Percentiles rank a stretch among this genome's conserved stretches.
phyloP scores from a whole-genome alignment of 1,284 basidiomycete genomes.

The Ustilago hordei region DNA sequence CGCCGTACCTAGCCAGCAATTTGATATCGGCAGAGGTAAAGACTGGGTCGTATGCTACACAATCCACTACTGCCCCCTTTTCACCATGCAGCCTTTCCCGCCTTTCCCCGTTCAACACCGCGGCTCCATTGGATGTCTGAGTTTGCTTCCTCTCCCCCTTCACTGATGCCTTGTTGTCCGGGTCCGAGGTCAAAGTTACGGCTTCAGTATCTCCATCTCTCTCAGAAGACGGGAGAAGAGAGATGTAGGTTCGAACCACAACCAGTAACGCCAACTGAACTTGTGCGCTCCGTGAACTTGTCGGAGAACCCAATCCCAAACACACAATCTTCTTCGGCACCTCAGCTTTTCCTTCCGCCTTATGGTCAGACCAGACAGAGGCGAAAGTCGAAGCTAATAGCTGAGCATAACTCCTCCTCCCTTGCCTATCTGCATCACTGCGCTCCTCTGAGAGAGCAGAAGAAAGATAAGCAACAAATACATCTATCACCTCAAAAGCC shows the following conservation, averaged over 20 bases:
- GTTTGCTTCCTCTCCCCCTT: no score
- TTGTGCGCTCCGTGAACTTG: conserved; percentile 22
- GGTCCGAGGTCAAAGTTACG: background rate
- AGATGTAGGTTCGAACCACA: conserved; percentile 11
- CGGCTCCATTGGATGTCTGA: no score
- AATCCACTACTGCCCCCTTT: conserved; percentile 1
- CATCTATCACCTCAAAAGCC: conserved; percentile 10
- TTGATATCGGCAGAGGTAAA: conserved; percentile 13
- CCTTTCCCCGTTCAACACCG: no score
- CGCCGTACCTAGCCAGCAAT: background rate
- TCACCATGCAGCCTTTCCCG: no score
- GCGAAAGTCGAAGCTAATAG: background rate
- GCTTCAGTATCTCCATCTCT: no score
- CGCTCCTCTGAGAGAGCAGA: background rate
- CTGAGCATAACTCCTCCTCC: conserved; percentile 9
- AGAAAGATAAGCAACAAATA: conserved; percentile 16
- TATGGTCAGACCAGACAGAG: conserved; percentile 5
- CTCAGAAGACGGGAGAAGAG: no score
- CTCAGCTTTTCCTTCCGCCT: background rate
- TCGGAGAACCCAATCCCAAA: conserved; percentile 31
- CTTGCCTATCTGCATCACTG: background rate
- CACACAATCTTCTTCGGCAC: conserved; percentile 25
- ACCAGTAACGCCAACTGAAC: conserved; percentile 42
- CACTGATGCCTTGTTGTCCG: background rate
- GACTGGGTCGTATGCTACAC: conserved; percentile 39